Evolutionary conservation across 768 basidiomycete species (phyloP).

Genomic region (Infundibulicybe gibba): DNA sequence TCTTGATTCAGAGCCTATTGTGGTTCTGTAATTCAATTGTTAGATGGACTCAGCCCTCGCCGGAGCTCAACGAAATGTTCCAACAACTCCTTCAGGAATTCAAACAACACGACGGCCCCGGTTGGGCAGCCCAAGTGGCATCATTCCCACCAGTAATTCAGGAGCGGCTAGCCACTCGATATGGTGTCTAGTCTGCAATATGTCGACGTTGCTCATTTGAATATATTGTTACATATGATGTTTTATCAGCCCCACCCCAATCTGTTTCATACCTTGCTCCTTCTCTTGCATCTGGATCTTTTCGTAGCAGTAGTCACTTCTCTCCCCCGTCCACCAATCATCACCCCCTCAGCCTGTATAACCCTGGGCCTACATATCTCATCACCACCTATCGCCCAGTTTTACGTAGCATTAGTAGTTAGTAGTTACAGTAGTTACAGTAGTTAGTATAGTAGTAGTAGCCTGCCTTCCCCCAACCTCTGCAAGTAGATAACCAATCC

Average conservation of each 20-base stretch:
- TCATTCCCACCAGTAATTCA: slow-evolving; percentile 87
- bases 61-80: slow-evolving; percentile 94
- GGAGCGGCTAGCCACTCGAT: slow-evolving; percentile 81
- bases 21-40: slow-evolving; percentile 99
- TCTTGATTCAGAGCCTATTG: slow-evolving; percentile 77
- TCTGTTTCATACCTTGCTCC: slow-evolving; percentile 14
- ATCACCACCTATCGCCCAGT: slow-evolving; percentile 22
- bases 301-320: slow-evolving; percentile 35
- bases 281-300: slow-evolving; percentile 50
- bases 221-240: slow-evolving; percentile 2
- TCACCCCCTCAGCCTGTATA: background rate
- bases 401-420: slow-evolving; percentile 53
- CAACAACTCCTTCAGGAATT: slow-evolving; percentile 83
- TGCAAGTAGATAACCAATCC: slow-evolving; percentile 48
- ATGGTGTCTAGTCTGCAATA: slow-evolving; percentile 84
- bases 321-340: slow-evolving; percentile 6
- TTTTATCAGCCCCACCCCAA: background rate
- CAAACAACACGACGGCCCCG: slow-evolving; percentile 81
- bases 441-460: slow-evolving; percentile 36
- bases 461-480: slow-evolving; percentile 37
- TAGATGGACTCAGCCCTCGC: slow-evolving; percentile 90
- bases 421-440: slow-evolving; percentile 29
- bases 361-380: slow-evolving; percentile 4
- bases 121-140: slow-evolving; percentile 82
- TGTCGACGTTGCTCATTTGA: slow-evolving; percentile 1